Conservation (phyloP, 2,329 filamentous ascomycete species). For the Fonsecaea multimorphosa region DNA sequence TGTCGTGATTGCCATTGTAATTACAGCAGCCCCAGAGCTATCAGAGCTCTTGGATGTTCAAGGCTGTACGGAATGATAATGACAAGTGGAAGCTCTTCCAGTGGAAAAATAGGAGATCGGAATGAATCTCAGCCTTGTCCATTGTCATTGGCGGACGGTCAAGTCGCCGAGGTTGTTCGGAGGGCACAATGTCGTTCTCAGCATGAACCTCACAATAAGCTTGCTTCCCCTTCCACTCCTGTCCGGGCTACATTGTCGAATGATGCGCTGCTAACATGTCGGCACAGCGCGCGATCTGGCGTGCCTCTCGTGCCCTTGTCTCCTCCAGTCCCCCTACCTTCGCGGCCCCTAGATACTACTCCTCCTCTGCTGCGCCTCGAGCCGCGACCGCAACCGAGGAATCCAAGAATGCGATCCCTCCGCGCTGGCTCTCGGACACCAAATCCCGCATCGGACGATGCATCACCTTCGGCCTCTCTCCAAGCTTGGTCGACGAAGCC, state of each 20-base stretch:
- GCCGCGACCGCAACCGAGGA: slow-evolving; percentile 70
- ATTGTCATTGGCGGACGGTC: neutral
- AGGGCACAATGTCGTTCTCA: neutral
- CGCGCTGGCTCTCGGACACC: slow-evolving; percentile 73
- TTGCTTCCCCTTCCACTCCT: neutral
- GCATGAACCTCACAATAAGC: neutral
- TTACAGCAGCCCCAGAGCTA: too few relatives aligned
- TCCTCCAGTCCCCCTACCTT: neutral
- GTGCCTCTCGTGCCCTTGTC: slow-evolving; percentile 19
- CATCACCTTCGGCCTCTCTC: slow-evolving; percentile 72
- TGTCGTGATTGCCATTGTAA: too few relatives aligned
- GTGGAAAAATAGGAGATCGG: neutral
- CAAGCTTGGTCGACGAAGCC: slow-evolving; percentile 63
- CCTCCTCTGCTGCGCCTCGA: slow-evolving; percentile 46
- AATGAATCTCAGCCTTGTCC: neutral
- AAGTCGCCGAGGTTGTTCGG: neutral
- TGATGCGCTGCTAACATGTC: slow-evolving; percentile 28
- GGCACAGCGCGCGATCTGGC: slow-evolving; percentile 21
- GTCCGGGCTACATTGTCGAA: neutral
- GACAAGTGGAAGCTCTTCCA: too few relatives aligned
- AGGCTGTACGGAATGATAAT: too few relatives aligned
- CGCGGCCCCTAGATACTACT: slow-evolving; percentile 9
- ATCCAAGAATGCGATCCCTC: slow-evolving; percentile 46
- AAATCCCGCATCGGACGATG: slow-evolving; percentile 74
- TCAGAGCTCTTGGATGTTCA: too few relatives aligned